Base-by-base conservation (phyloP, 75 land plant species). In the Pinus taeda region DNA sequence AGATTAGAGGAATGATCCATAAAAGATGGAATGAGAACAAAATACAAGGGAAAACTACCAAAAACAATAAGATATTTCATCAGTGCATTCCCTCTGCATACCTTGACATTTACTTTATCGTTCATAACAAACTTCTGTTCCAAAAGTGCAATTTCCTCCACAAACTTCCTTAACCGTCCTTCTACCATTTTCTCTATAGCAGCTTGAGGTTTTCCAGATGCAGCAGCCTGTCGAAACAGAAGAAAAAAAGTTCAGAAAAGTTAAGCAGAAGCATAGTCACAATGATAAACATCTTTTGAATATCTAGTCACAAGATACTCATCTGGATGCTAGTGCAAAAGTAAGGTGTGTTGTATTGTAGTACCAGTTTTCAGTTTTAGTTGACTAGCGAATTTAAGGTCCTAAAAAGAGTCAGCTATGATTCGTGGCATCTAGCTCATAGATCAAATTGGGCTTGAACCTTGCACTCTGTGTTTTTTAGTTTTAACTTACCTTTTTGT, bases 121-220 rank as follows among this genome's bases (percentile, higher is more conserved):
- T 96, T 86, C 81, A 92, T 71, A 70, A 92, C 78, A 86, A 87
- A 96, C 74, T 92, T 96, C 75, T 94, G 97, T 56, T 96, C 97
- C 80, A 92, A 77, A 24, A 94, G 76, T 59, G 89, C 95, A 37
- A 92, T 91, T 42, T 96, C 98, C 72, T 96, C 95, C 37, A 79
- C 80, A 79, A 89, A 96, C 66, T 96, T 96, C 33, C 93, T 80
- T 60, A 96, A 75, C 36, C 99, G 93, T 36, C 99, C 99, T 84
- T 90, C 93, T 49, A 96, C 90, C 95, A 96, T 96, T 81, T 90
- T 96, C 60, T 94, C 93, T 66, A 92, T 81, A 30, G 94, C 90
- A 79, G 83, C 77, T 55, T 85, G 91, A 53, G 93, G 74, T 78
- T 96, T 96, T 6, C 97, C 97, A 17, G 95, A 74, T 14, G 81